phyloP scores from a whole-genome alignment of 352 stramenopile genomes.

The Globisporangium splendens region DNA sequence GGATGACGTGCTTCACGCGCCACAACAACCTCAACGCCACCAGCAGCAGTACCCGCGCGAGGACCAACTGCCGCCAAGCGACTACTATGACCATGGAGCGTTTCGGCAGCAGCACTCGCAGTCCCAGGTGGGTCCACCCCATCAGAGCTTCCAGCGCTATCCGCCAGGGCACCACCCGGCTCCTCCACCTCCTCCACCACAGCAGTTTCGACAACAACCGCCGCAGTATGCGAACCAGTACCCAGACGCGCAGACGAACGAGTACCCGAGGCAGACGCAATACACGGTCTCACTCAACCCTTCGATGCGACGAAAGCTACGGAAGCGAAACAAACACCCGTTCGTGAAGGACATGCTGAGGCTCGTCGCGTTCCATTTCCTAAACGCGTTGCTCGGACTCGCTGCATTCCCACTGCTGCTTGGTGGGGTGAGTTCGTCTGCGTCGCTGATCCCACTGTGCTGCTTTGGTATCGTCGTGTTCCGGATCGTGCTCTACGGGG shows the following conservation, averaged over 20 bases:
- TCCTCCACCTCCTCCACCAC: not conserved
- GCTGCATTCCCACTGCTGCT: slow-evolving; percentile 48
- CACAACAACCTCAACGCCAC: not conserved
- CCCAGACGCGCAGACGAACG: too few relatives aligned
- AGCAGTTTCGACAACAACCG: slow-evolving; percentile 1
- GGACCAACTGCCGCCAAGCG: slow-evolving; percentile 1
- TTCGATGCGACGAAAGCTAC: not conserved
- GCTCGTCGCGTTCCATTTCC: slow-evolving; percentile 39
- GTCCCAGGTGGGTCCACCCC: not conserved
- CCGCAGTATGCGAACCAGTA: not conserved
- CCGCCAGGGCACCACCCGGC: not conserved
- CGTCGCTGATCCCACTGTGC: slow-evolving; percentile 58
- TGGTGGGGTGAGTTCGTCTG: slow-evolving; percentile 41
- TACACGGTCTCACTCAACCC: not conserved
- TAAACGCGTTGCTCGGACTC: slow-evolving; percentile 55
- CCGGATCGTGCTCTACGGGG: slow-evolving; percentile 53
- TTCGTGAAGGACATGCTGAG: slow-evolving; percentile 3
- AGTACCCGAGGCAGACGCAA: not conserved
- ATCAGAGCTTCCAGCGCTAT: slow-evolving; percentile 6
- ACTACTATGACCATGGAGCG: slow-evolving; percentile 1
- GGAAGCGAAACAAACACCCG: not conserved
- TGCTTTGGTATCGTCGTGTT: slow-evolving; percentile 62
- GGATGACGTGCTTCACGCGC: not conserved
- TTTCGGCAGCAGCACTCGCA: slow-evolving; percentile 5
- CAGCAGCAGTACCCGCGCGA: not conserved